These are phyloP conservation scores for Diaporthe amygdali DNA, from an alignment of 2,329 filamentous ascomycete genomes.

Conservation along the genomic window DNA sequence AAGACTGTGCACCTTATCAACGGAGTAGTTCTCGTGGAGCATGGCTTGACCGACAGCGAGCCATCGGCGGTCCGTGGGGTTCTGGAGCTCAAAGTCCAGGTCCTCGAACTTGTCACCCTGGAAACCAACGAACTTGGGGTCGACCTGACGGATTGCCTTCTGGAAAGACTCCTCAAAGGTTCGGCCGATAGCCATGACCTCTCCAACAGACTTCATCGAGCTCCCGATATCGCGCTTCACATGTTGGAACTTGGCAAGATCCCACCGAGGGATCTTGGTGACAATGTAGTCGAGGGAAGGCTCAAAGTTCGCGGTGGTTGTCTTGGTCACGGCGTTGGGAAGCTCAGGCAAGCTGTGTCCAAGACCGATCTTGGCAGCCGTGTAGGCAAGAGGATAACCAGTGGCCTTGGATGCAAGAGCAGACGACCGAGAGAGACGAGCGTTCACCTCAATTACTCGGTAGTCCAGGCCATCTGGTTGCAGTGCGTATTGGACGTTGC, in stretches of 20 bases:
- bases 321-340: slow-evolving; percentile 97
- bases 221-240: slow-evolving; percentile 97
- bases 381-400: slow-evolving; percentile 95
- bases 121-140: slow-evolving; percentile 89
- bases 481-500: slow-evolving; percentile 97
- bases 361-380: slow-evolving; percentile 96
- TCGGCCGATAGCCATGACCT: slow-evolving; percentile 98
- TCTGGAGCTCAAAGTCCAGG: slow-evolving; percentile 85
- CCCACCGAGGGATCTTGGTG: slow-evolving; percentile 98
- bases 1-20: slow-evolving; percentile 89
- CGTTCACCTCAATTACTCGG: slow-evolving; percentile 99
- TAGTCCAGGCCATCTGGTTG: slow-evolving; percentile 96
- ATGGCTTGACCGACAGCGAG: slow-evolving; percentile 96
- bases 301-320: slow-evolving; percentile 98
- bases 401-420: slow-evolving; percentile 96
- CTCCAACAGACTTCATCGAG: slow-evolving; percentile 98
- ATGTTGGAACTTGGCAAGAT: slow-evolving; percentile 98
- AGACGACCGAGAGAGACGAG: slow-evolving; percentile 91
- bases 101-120: slow-evolving; percentile 95
- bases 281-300: slow-evolving; percentile 97
- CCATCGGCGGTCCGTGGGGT: slow-evolving; percentile 97
- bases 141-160: slow-evolving; percentile 97
- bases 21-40: slow-evolving; percentile 94
- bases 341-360: slow-evolving; percentile 95
- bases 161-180: slow-evolving; percentile 99